These are phyloP conservation scores for Boletus subparvulus DNA, from an alignment of 768 basidiomycete genomes.

Conservation along the genomic window DNA sequence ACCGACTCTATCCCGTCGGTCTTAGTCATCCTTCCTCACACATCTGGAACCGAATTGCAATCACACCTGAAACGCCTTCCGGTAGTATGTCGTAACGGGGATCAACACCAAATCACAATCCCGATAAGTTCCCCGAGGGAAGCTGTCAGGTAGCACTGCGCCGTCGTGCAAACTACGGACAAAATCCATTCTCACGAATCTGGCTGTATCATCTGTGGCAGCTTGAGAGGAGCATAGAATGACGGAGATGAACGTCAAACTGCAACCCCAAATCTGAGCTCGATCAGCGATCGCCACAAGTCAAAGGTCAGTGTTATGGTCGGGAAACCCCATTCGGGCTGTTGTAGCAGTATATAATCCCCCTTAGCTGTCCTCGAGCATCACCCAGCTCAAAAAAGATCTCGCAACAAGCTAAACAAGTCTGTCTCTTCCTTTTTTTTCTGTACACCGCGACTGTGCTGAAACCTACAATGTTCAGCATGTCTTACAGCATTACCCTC, in stretches of 20 bases:
- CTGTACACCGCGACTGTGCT: not conserved
- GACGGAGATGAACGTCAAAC: not conserved
- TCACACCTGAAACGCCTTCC: not conserved
- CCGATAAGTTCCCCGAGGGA: not conserved
- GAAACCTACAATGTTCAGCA: not conserved
- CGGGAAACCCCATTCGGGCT: not conserved
- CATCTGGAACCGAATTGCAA: not conserved
- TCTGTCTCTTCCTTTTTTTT: not conserved
- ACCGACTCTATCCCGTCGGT: too few relatives aligned
- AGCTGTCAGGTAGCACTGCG: not conserved
- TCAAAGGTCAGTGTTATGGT: not conserved
- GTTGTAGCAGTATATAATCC: not conserved
- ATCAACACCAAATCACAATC: not conserved
- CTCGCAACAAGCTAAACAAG: not conserved
- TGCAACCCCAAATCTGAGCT: not conserved
- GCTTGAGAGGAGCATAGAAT: not conserved
- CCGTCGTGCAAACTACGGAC: too few relatives aligned
- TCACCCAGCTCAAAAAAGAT: not conserved
- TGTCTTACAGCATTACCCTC: constrained; percentile 7
- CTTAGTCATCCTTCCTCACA: too few relatives aligned
- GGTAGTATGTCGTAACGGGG: not conserved
- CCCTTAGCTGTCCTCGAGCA: not conserved
- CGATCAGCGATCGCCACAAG: not conserved
- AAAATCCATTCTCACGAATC: too few relatives aligned
- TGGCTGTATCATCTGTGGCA: too few relatives aligned